These are phyloP conservation scores for Zymoseptoria brevis DNA, from an alignment of 2,329 filamentous ascomycete genomes.

Conservation along the genomic window DNA sequence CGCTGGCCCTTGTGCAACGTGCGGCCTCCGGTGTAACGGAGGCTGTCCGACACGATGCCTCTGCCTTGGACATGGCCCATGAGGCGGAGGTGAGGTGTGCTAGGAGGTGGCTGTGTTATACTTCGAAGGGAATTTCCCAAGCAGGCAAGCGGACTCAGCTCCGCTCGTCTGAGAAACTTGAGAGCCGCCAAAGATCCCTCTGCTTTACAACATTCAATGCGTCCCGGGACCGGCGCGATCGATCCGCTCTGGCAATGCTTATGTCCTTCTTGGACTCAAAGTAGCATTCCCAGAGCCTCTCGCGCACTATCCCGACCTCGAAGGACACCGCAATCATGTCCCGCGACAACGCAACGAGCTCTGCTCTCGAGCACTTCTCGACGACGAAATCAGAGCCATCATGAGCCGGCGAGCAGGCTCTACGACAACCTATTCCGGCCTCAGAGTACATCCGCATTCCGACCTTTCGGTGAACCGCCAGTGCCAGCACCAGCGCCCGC, in stretches of 20 bases:
- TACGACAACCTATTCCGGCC: background rate
- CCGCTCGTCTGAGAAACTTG: no score
- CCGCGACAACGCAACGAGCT: background rate
- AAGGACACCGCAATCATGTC: constrained; percentile 1
- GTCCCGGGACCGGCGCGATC: constrained; percentile 30
- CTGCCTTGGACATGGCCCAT: no score
- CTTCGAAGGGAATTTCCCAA: no score
- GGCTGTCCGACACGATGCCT: no score
- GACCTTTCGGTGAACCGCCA: background rate
- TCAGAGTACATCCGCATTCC: background rate
- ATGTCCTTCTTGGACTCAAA: constrained; percentile 42
- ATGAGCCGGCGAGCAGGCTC: constrained; percentile 6
- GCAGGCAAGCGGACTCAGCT: background rate
- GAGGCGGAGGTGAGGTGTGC: no score
- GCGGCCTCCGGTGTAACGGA: no score
- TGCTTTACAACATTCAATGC: constrained; percentile 23
- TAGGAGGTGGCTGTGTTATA: no score
- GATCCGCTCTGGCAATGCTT: constrained; percentile 60
- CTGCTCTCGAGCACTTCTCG: constrained; percentile 1
- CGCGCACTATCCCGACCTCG: constrained; percentile 15
- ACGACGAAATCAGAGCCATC: background rate
- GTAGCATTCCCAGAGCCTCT: background rate
- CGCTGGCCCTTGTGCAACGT: no score
- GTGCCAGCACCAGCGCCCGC: background rate
- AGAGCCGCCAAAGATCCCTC: background rate